Evolutionary conservation across 768 basidiomycete genomes (phyloP).

Genomic region (Lactarius akahatsu): DNA sequence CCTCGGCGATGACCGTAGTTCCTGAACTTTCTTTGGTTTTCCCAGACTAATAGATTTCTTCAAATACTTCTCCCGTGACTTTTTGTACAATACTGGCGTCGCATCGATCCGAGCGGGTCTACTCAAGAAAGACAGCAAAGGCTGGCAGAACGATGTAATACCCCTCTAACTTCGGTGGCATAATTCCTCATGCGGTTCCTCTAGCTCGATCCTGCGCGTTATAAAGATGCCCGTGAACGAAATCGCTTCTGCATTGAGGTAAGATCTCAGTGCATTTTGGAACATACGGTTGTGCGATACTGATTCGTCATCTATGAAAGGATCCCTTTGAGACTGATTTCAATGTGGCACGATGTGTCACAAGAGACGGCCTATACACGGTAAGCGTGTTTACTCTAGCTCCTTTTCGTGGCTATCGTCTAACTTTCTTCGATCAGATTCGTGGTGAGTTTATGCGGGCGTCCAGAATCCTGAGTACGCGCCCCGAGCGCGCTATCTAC

Average conservation of each 20-base stretch:
- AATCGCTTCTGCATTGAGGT: conserved; percentile 98
- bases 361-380: conserved; percentile 92
- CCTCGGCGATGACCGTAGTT: conserved; percentile 4
- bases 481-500: conserved; percentile 76
- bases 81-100: conserved; percentile 87
- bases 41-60: conserved; percentile 94
- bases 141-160: conserved; percentile 79
- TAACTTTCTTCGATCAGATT: conserved; percentile 55
- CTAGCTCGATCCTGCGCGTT: conserved; percentile 41
- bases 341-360: conserved; percentile 96
- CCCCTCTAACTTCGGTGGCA: neutral
- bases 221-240: conserved; percentile 75
- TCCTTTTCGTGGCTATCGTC: neutral
- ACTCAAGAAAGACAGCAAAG: conserved; percentile 87
- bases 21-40: conserved; percentile 23
- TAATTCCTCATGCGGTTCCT: neutral
- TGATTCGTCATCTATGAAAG: conserved; percentile 40
- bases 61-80: conserved; percentile 93
- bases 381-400: conserved; percentile 44
- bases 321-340: conserved; percentile 97
- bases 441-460: conserved; percentile 99
- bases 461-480: conserved; percentile 73
- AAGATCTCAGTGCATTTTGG: conserved; percentile 20
- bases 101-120: conserved; percentile 88
- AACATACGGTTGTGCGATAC: neutral